Evolutionary conservation across 2,329 filamentous ascomycete species (phyloP), one percentile per base, ranked within the genome.

Genomic region (Macrophomina pseudophaseolina): DNA sequence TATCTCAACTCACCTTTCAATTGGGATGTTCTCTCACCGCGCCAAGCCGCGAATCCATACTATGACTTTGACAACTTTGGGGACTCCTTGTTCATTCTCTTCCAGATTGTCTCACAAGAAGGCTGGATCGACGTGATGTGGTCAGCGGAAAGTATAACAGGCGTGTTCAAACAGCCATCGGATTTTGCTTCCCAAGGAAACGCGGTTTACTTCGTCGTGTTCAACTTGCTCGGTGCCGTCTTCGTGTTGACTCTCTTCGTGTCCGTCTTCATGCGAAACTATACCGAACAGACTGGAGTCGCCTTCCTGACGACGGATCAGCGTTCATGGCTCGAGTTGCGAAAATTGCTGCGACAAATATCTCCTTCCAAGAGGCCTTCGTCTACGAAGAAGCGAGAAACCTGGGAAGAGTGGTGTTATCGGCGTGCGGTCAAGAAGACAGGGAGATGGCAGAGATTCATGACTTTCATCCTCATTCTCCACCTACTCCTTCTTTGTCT

Each of bases 201-300:
- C 71, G 94, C 92, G 0, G 78, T 98, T 42, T 99, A 97, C 83
- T 97, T 99, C 76, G 88, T 99, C 66, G 85, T 94, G 4, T 99
- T 98, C 88, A 99, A 99, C 80, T 87, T 99, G 76, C 85, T 99
- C 72, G 93, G 93, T 38, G 95, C 95, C 0, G 94, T 99, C 70
- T 99, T 99, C 80, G 91, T 99, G 69, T 85, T 99, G 75, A 99
- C 95, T 1, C 83, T 99, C 75, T 99, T 99, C 78, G 96, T 99
- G 56, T 98, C 95, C 66, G 95, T 99, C 68, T 99, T 99, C 78
- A 99, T 99, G 95, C 92, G 95, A 68, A 99, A 97, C 78, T 99
- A 99, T 79, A 99, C 95, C 0, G 95, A 99, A 79, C 94, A 98
- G 79, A 99, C 95, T 0, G 95, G 95, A 1, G 95, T 99, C 51